Base-by-base conservation (phyloP, 192 early-diverging fungal genomes). In the Coemansia sp. region DNA sequence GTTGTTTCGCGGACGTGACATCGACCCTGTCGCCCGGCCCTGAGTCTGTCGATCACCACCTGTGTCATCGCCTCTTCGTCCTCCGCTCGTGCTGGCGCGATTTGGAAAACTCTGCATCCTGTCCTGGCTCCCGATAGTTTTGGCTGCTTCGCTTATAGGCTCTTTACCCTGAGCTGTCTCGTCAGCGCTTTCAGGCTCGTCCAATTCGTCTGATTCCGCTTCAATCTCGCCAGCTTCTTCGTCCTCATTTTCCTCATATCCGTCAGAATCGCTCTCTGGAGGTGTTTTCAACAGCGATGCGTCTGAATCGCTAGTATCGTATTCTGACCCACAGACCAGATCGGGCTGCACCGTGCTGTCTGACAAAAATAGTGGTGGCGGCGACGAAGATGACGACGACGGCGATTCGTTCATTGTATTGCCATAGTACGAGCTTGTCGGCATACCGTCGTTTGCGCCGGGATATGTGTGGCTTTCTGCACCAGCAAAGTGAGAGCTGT, bases 291-390 rank as follows among this genome's bases (percentile, higher is more conserved):
- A 41, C 26, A 60, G 71, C 2, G 78, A 81, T 23, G 24, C 38
- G 13, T 81, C 78, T 1, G 78, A 60, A 39, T 81, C 78, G 16
- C 64, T 71, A 26, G 71, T 61, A 14, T 70, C 73, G 49, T 61
- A 70, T 16, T 62, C 75, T 3, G 59, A 58, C 1, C 41, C 68
- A 19, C 47, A 13, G 4, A 48, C 52, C 50, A 51, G 22, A 10
- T 60, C 68, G 2, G 59, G 24, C 19, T 68, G 51, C 53, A 4
- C 18, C 14, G 41, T 14, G 18, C 24, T 26, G 3, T 57, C 63
- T 0, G 68, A 26, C 26, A 45, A 38, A 24, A 68, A 51, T 26
- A 57, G 61, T 22, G 62, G 73, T 18, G 48, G 66, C 7, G 54
- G 54, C 54, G 54, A 37, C 19, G 35, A 32, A 12, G 54, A 56